Conservation (phyloP, 2,329 filamentous ascomycete species). For the Cladosporium velox region DNA sequence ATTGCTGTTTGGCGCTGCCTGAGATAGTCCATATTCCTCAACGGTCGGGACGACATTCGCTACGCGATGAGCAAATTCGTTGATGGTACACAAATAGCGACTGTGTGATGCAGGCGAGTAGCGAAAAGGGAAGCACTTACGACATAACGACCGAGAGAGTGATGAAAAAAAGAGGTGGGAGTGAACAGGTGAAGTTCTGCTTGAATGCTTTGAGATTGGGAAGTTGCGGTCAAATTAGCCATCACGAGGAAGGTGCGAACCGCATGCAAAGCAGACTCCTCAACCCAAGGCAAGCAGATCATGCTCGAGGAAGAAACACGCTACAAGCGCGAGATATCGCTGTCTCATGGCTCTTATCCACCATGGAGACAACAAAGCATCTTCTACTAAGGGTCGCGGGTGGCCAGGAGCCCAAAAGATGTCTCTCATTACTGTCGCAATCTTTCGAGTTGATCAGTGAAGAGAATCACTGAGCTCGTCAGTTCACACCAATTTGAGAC, state of each 20-base stretch:
- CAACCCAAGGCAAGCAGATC: background rate
- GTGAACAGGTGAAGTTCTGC: background rate
- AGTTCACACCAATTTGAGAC: no score
- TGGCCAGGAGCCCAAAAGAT: no score
- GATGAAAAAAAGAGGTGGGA: background rate
- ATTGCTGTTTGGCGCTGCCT: background rate
- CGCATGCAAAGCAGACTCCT: background rate
- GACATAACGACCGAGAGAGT: background rate
- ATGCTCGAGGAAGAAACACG: background rate
- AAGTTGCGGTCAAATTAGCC: background rate
- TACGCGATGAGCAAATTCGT: background rate
- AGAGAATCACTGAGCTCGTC: no score
- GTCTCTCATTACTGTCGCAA: no score
- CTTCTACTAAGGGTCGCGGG: no score
- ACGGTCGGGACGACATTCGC: background rate
- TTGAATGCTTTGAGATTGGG: background rate
- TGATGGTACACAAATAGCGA: background rate
- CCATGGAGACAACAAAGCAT: no score
- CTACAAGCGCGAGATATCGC: background rate
- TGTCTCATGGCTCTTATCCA: no score
- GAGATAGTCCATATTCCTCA: conserved; percentile 10
- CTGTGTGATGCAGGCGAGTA: background rate
- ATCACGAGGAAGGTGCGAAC: background rate
- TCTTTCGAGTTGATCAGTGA: no score
- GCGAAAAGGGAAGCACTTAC: background rate